Base-by-base conservation (phyloP, 305 asterid genomes). In the Fraxinus paxiana region DNA sequence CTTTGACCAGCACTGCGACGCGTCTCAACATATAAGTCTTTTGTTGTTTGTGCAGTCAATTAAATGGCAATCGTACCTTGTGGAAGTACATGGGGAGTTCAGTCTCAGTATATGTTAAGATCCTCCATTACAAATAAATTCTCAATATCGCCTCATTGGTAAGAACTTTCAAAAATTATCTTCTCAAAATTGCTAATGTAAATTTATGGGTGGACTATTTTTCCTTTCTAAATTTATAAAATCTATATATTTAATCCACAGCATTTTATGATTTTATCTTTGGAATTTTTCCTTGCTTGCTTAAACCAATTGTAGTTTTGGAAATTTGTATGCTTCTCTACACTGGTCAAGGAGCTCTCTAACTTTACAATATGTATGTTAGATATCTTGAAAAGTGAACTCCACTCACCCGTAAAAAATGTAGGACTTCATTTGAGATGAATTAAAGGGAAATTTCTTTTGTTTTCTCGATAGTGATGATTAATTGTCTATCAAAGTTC, bases 41-140 rank as follows among this genome's bases (percentile, higher is more conserved):
- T 37, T 63, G 28, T 35, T 67, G 59, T 1, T 51, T 77, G 33
- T 80, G 54, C 87, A 88, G 92, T 87, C 76, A 6, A 84, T 77
- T 85, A 82, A 83, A 95, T 96, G 99, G 98, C 98, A 81, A 90
- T 92, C 81, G 77, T 94, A 82, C 98, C 98, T 81, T 92, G 92
- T 83, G 99, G 98, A 87, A 94, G 95, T 83, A 88, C 96, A 77
- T 93, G 97, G 84, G 94, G 94, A 84, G 87, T 90, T 84, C 98
- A 93, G 89, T 94, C 97, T 86, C 97, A 89, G 22, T 76, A 59
- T 56, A 79, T 79, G 12, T 69, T 82, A 51, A 91, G 90, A 80
- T 89, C 89, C 81, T 82, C 86, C 48, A 35, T 87, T 28, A 73
- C 86, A 28, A 89, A 82, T 87, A 89, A 82, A 79, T 51, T 87